These are phyloP conservation scores for Xylariaceae sp. DNA, from an alignment of 2,329 filamentous ascomycete species.

Conservation along the genomic window DNA sequence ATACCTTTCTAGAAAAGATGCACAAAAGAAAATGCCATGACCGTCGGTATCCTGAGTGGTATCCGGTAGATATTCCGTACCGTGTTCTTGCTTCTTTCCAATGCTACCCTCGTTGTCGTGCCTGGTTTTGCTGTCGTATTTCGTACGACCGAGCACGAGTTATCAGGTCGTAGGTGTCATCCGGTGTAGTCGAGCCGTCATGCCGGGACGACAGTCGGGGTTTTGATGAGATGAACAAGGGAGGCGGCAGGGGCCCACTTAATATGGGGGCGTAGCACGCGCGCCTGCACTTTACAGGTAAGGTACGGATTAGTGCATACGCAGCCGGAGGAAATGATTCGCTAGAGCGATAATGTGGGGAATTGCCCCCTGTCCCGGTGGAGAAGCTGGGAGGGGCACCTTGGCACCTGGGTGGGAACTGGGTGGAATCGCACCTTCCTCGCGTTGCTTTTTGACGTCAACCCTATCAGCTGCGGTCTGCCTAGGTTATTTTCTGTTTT, in stretches of 20 bases:
- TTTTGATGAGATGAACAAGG: neutral
- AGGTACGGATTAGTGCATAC: neutral
- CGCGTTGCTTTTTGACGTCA: neutral
- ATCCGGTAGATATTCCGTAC: too few relatives aligned
- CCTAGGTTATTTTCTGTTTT: neutral
- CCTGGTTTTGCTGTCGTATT: neutral
- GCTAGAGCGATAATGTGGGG: neutral
- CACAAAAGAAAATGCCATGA: too few relatives aligned
- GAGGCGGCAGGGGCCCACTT: neutral
- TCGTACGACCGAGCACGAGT: neutral
- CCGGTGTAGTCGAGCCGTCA: neutral
- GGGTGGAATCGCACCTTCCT: neutral
- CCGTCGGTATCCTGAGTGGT: too few relatives aligned
- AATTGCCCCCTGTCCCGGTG: neutral
- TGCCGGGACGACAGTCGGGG: neutral
- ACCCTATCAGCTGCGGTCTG: neutral
- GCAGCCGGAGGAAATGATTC: neutral
- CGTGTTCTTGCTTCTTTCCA: neutral
- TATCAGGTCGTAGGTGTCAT: neutral
- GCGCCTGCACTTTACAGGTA: neutral
- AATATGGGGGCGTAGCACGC: neutral
- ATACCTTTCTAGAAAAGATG: too few relatives aligned
- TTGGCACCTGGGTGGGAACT: neutral
- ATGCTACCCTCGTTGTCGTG: neutral
- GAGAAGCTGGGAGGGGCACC: neutral